Conservation (phyloP, 2,329 filamentous ascomycete species). For the Ophioceras dolichostomum region DNA sequence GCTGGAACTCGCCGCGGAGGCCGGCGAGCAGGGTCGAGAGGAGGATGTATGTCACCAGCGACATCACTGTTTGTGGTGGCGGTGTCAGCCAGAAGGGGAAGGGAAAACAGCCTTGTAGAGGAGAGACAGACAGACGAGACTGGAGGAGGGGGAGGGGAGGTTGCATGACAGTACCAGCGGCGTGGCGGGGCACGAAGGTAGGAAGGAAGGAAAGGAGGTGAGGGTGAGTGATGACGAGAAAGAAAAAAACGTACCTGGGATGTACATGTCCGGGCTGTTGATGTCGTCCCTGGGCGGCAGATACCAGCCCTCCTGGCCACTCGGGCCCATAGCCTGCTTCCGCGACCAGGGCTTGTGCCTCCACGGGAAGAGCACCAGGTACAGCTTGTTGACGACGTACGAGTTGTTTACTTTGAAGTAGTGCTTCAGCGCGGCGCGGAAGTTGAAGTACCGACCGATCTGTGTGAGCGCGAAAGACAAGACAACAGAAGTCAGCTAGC, state of each 20-base stretch:
- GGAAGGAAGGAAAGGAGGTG: too few species aligned
- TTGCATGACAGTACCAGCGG: constrained; percentile 11
- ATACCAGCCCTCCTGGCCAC: constrained; percentile 64
- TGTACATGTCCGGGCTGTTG: constrained; percentile 99
- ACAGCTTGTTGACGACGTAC: constrained; percentile 89
- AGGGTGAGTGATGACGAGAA: neutral
- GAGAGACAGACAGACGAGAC: too few species aligned
- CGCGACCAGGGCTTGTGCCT: constrained; percentile 95
- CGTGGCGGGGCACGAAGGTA: too few species aligned
- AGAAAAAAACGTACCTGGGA: constrained; percentile 41
- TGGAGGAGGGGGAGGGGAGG: too few species aligned
- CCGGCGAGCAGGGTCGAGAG: constrained; percentile 85
- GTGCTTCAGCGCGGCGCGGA: constrained; percentile 80
- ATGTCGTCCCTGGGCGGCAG: constrained; percentile 88
- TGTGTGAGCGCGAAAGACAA: constrained; percentile 13
- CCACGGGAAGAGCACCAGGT: constrained; percentile 94
- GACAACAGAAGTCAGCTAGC: neutral
- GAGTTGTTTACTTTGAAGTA: constrained; percentile 99
- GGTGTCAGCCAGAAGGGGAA: too few species aligned
- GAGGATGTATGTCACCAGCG: constrained; percentile 92
- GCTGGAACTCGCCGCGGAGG: constrained; percentile 81
- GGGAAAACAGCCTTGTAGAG: too few species aligned
- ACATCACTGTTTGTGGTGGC: too few species aligned
- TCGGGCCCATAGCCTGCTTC: constrained; percentile 63
- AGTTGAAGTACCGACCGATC: constrained; percentile 69